Base-by-base conservation (phyloP, 2,329 filamentous ascomycete genomes). In the Pseudocercospora macadamiae region DNA sequence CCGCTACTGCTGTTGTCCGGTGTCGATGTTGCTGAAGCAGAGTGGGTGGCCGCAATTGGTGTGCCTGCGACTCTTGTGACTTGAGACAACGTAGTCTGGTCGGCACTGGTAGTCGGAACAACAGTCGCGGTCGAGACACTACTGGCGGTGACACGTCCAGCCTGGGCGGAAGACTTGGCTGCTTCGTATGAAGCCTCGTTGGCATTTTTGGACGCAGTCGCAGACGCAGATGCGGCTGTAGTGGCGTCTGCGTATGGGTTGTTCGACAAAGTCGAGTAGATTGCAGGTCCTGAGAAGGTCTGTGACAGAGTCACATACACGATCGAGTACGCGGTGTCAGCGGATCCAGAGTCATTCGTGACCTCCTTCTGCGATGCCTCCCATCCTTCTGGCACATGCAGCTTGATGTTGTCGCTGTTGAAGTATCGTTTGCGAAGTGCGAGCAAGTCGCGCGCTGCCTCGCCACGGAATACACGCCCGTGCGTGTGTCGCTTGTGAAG, bases 291-390 rank as follows among this genome's bases (percentile, higher is more conserved):
- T 21, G 74, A 70, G 64, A 86, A 86, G 44, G 81, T 83, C 61
- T 57, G 77, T 70, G 75, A 68, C 16, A 79, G 74, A 0, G 83
- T 86, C 48, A 83, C 77, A 71, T 84, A 85, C 55, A 86, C 79
- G 23, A 82, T 72, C 3, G 73, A 74, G 19, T 74, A 70, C 26
- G 76, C 68, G 1, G 75, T 76, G 47, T 58, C 37, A 12, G 25
- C 39, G 10, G 47, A 37, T 5, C 36, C 36, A 30, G 6, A 19
- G 28, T 49, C 47, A 16, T 16, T 34, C 25, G 47, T 30, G 26
- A 51, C 42, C 10, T 37, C 19, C 19, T 25, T 51, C 45, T 59
- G 51, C 54, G 64, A 57, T 47, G 56, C 23, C 34, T 62, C 49
- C 57, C 63, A 66, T 49, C 64, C 64, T 14, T 68, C 63, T 4